These are phyloP conservation scores for Styphnolobium japonicum DNA, from an alignment of 306 rosid species.

Conservation along the genomic window DNA sequence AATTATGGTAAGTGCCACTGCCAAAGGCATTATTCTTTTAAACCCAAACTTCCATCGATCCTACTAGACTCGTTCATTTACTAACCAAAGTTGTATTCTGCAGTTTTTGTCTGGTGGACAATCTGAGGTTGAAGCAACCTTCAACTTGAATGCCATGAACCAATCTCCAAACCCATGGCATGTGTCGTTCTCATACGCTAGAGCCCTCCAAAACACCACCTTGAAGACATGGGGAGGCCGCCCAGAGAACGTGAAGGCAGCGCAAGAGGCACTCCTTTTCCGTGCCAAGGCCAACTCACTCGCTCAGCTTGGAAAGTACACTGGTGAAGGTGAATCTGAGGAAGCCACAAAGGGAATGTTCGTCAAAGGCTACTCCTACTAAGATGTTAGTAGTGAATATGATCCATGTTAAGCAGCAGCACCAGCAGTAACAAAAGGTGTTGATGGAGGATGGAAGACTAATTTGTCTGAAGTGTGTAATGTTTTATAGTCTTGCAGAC, in stretches of 20 bases:
- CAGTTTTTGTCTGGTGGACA: slow-evolving; percentile 99
- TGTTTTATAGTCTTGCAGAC: slow-evolving; percentile 49
- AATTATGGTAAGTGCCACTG: slow-evolving; percentile 64
- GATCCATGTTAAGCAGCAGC: slow-evolving; percentile 24
- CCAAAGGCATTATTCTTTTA: not conserved
- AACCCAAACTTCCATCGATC: too few species aligned
- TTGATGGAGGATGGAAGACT: slow-evolving; percentile 29
- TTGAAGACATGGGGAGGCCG: slow-evolving; percentile 95
- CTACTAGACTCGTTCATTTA: not conserved
- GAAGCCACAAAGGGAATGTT: slow-evolving; percentile 81
- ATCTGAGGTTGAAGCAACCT: slow-evolving; percentile 95
- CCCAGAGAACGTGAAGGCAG: slow-evolving; percentile 78
- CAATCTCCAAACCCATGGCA: slow-evolving; percentile 94
- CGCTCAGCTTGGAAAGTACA: slow-evolving; percentile 95
- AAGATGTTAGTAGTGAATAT: slow-evolving; percentile 37
- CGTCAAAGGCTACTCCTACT: slow-evolving; percentile 85
- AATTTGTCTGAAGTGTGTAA: slow-evolving; percentile 39
- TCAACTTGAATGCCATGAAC: slow-evolving; percentile 83
- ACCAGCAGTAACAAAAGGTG: slow-evolving; percentile 7
- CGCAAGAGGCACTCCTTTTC: slow-evolving; percentile 67
- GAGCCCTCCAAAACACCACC: slow-evolving; percentile 93
- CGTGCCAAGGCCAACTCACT: slow-evolving; percentile 94
- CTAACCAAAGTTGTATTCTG: slow-evolving; percentile 4
- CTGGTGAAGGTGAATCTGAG: slow-evolving; percentile 87
- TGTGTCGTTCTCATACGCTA: slow-evolving; percentile 93